Conservation (phyloP, 1,139 yeast genomes). For the Lodderomyces theae region DNA sequence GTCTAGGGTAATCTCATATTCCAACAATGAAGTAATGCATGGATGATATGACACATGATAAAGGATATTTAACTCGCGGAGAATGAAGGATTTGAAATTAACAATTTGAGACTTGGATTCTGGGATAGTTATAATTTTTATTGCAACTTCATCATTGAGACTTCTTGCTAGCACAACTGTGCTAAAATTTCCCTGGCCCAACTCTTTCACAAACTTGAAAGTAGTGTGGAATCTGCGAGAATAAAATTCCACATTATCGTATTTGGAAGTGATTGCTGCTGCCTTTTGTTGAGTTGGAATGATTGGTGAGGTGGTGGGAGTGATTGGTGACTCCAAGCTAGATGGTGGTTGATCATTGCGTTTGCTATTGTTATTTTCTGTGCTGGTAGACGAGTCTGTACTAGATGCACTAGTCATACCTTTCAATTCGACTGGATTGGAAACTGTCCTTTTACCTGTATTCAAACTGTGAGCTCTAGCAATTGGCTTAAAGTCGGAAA, state of each 20-base stretch:
- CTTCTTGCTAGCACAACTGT: constrained; percentile 47
- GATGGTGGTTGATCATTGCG: constrained; percentile 8
- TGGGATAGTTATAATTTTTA: constrained; percentile 42
- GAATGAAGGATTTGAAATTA: constrained; percentile 63
- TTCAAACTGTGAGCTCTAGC: constrained; percentile 22
- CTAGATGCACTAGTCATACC: constrained; percentile 12
- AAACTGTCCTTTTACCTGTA: constrained; percentile 21
- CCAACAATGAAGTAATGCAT: constrained; percentile 36
- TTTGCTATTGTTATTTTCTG: constrained; percentile 14
- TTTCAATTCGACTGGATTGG: constrained; percentile 22
- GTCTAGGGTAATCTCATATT: constrained; percentile 27
- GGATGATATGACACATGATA: constrained; percentile 45
- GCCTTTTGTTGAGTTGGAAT: constrained; percentile 11
- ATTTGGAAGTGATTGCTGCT: constrained; percentile 10
- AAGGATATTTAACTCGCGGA: constrained; percentile 72
- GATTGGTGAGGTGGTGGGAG: constrained; percentile 13
- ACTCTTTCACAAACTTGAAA: constrained; percentile 26
- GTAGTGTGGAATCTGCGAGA: constrained; percentile 15
- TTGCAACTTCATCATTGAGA: constrained; percentile 28
- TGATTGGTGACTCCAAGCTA: constrained; percentile 11
- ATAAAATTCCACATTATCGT: constrained; percentile 12
- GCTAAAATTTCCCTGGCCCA: constrained; percentile 64
- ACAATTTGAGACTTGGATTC: constrained; percentile 25
- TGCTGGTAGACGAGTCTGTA: constrained; percentile 7
- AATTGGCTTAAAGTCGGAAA: constrained; percentile 37